Percentiles rank a stretch among this genome's conserved stretches.
These are phyloP conservation scores for Phyllosticta citrichinensis DNA, from an alignment of 2,329 filamentous ascomycete genomes.

Conservation along the genomic window DNA sequence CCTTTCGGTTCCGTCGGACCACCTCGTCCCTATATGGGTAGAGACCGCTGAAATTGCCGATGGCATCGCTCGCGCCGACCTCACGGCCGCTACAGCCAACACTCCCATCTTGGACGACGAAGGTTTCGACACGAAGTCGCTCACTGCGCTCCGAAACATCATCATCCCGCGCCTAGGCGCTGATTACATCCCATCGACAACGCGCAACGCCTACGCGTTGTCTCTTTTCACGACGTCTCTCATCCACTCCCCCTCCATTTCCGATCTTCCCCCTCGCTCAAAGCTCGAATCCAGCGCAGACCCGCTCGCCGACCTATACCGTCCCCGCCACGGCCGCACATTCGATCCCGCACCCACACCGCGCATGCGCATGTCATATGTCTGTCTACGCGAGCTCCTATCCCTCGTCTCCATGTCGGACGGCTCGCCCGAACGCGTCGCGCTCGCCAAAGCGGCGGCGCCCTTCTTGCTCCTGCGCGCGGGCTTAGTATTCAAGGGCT, in stretches of 20 bases:
- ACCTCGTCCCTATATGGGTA: conserved; percentile 52
- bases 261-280: conserved; percentile 12
- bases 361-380: conserved; percentile 65
- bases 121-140: conserved; percentile 68
- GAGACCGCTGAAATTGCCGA: conserved; percentile 29
- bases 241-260: conserved; percentile 54
- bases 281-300: conserved; percentile 22
- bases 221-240: conserved; percentile 75
- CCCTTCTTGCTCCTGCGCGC: conserved; percentile 76
- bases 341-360: conserved; percentile 53
- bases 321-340: conserved; percentile 60
- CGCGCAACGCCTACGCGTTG: conserved; percentile 59
- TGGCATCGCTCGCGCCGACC: conserved; percentile 28
- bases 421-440: conserved; percentile 34
- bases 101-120: conserved; percentile 49
- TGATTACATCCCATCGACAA: conserved; percentile 52
- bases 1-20: conserved; percentile 26
- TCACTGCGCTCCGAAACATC: conserved; percentile 57
- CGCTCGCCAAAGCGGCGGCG: conserved; percentile 64
- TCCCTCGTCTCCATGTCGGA: conserved; percentile 43
- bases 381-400: conserved; percentile 66
- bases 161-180: conserved; percentile 66
- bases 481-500: conserved; percentile 70
- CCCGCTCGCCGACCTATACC: conserved; percentile 54
- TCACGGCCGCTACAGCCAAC: conserved; percentile 28